A percentile compares a stretch with the other conserved stretches of the same genome.
phyloP scores from a whole-genome alignment of 176 grass and related monocot genomes.

The Carex cristatella region DNA sequence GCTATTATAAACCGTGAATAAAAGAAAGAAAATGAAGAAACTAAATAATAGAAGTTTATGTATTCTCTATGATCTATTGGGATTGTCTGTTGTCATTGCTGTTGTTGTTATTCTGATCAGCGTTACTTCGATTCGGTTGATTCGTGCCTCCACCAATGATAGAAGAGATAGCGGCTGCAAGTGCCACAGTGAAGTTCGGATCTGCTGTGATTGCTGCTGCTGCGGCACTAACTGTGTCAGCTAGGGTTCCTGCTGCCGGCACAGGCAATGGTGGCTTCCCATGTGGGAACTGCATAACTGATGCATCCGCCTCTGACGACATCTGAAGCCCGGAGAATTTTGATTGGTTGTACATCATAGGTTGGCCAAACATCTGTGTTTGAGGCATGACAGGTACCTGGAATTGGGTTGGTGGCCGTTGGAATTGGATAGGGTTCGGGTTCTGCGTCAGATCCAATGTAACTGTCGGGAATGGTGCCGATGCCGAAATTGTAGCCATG shows the following conservation, averaged over 20 bases:
- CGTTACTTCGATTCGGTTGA: conserved; percentile 14
- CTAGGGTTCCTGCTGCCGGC: not conserved
- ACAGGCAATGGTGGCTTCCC: conserved; percentile 21
- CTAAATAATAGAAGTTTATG: conserved; percentile 12
- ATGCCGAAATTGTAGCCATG: conserved; percentile 87
- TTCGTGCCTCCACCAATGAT: conserved; percentile 49
- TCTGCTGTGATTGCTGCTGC: conserved; percentile 72
- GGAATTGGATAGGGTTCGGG: conserved; percentile 42
- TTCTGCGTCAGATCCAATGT: conserved; percentile 82
- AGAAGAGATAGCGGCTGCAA: conserved; percentile 77
- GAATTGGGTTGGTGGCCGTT: conserved; percentile 37
- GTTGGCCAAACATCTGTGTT: conserved; percentile 27
- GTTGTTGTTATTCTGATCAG: conserved; percentile 25
- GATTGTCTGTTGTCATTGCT: conserved; percentile 33
- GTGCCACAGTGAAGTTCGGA: conserved; percentile 81
- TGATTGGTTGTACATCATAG: conserved; percentile 50
- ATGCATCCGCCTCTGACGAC: conserved; percentile 41
- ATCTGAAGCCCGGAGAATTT: conserved; percentile 70
- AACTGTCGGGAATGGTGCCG: conserved; percentile 82
- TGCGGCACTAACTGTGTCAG: conserved; percentile 59
- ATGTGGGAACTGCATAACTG: conserved; percentile 26
- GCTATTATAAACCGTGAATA: conserved; percentile 21
- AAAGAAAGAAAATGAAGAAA: not conserved
- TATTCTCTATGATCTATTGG: conserved; percentile 36
- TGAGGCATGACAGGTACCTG: conserved; percentile 29